Evolutionary conservation across 768 basidiomycete species (phyloP), one percentile per base, ranked within the genome.

Genomic region (Lactifluus volemus): DNA sequence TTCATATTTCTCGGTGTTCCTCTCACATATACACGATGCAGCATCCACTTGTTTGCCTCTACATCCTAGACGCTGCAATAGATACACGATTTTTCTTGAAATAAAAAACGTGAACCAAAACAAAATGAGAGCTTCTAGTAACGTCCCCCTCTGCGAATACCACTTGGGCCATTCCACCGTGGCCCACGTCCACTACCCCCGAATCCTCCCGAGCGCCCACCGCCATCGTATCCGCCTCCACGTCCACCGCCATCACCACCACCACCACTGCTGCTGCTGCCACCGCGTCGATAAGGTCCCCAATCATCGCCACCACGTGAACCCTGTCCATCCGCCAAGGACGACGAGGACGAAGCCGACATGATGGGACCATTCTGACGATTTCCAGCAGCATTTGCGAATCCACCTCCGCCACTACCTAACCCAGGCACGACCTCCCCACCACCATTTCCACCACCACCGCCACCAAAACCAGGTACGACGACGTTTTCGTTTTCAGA

Each of bases 201-300:
- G 15, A 56, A 56, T 21, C 54, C 54, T 51, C 70, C 69, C n/a
- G 70, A 68, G 2, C 72, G 68, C 41, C 71, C 68, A 15, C 49
- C 49, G 32, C 71, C 70, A 34, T 73, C 71, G 17, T 70, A 69
- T 2, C 76, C 65, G 42, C 68, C 68, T 30, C 73, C 70, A 11
- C 71, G 67, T 29, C 68, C 67, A n/a, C 68, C 67, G 21, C 68
- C 67, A 17, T 67, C 67, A 36, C 68, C 50, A 49, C 67, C 69
- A 48, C 67, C 67, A 7, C 74, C 74, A 3, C 4, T 34, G 47
- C 67, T 68, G 48, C 67, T 67, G 6, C 74, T 74, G 32, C 32
- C 9, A 5, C 64, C 52, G 1, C 64, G 68, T 2, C 66, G 55
- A 55, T 64, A 61, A 49, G 45, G 11, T 11, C 38, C 36, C 60